A percentile compares a stretch with the other conserved stretches of the same genome.
phyloP scores from a whole-genome alignment of 805 yeast species.

The Wickerhamiella allomyrinae region DNA sequence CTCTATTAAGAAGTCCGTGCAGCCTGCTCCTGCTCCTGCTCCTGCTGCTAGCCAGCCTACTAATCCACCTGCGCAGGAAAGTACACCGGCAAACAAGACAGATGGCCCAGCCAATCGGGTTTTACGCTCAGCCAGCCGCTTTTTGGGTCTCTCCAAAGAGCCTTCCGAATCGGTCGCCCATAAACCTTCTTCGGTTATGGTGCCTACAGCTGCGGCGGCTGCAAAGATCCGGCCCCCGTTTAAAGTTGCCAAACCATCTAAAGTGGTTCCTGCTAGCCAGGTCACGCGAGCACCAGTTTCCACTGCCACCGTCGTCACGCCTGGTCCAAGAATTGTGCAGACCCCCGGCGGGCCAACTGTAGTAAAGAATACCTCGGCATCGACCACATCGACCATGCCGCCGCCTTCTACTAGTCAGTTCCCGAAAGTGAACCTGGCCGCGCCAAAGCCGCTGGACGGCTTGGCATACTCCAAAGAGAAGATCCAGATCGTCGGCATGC shows the following conservation, averaged over 20 bases:
- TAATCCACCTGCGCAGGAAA: background rate
- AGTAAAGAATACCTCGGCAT: background rate
- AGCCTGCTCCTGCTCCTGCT: no score
- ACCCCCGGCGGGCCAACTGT: no score
- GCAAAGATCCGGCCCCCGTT: no score
- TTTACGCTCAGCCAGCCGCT: background rate
- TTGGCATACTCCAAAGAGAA: background rate
- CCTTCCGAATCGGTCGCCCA: no score
- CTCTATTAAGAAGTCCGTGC: no score
- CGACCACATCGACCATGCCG: background rate
- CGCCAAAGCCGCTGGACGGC: constrained; percentile 2
- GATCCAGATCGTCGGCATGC: constrained; percentile 3
- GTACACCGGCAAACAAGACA: background rate
- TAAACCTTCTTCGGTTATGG: no score
- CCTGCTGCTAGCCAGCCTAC: no score
- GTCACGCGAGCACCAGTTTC: background rate
- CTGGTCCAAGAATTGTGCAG: no score
- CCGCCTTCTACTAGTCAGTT: constrained; percentile 3
- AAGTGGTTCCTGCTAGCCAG: no score
- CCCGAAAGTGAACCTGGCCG: constrained; percentile 2
- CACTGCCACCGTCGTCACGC: no score
- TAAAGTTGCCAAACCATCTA: no score
- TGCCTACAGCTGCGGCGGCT: no score
- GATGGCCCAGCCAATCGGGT: background rate
- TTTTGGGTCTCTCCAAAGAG: background rate